These are phyloP conservation scores for Alisma plantagoaquatica DNA, from an alignment of 106 monocot species.

Conservation along the genomic window DNA sequence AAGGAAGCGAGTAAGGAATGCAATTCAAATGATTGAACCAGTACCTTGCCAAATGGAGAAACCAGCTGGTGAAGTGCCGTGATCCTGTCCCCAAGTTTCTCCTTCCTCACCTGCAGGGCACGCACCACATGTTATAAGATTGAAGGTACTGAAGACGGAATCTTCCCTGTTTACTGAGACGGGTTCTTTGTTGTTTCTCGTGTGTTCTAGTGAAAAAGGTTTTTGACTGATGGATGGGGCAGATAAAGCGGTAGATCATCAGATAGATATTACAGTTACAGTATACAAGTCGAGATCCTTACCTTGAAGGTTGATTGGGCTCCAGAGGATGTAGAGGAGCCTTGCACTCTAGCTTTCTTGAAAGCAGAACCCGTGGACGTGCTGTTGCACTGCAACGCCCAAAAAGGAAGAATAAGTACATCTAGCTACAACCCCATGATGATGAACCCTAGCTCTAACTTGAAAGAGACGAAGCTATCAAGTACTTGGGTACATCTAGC, in stretches of 20 bases:
- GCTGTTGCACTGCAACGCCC: constrained; percentile 67
- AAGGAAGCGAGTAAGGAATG: no score
- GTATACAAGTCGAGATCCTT: background rate
- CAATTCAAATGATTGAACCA: no score
- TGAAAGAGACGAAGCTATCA: no score
- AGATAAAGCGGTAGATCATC: background rate
- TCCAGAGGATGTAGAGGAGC: constrained; percentile 54
- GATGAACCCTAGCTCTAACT: background rate
- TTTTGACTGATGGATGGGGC: no score
- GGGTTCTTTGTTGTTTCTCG: no score
- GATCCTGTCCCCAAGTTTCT: constrained; percentile 86
- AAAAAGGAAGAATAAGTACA: constrained; percentile 9
- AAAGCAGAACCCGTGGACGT: constrained; percentile 40
- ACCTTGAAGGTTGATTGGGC: constrained; percentile 79
- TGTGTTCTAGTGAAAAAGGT: no score
- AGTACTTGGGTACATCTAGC: no score
- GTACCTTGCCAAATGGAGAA: constrained; percentile 97
- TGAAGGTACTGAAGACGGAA: no score
- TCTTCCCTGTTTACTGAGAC: no score
- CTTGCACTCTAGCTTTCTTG: constrained; percentile 80
- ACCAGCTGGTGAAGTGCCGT: constrained; percentile 88
- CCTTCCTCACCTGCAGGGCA: constrained; percentile 76
- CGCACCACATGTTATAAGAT: background rate
- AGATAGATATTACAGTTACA: background rate
- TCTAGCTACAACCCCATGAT: background rate